Percentiles rank a stretch among this genome's conserved stretches.
Evolutionary conservation across 306 rosid genomes (phyloP).

Genomic region (Cicer arietinum): DNA sequence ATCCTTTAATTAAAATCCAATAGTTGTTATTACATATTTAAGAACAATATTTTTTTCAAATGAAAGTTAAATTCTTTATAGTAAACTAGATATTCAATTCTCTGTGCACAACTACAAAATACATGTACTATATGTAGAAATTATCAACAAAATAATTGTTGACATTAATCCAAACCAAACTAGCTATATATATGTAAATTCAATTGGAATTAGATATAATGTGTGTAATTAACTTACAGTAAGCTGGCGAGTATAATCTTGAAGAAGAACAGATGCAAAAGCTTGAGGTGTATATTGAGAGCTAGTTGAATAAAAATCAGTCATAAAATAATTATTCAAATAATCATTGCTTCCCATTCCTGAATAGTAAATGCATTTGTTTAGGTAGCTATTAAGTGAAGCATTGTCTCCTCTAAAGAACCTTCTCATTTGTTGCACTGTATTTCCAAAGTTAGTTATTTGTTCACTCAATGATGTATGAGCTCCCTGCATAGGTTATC

Average conservation of each 20-base stretch:
- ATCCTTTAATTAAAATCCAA: too few relatives aligned
- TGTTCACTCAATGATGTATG: slow-evolving; percentile 78
- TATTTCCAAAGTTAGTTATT: slow-evolving; percentile 62
- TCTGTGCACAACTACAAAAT: too few relatives aligned
- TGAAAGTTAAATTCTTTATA: too few relatives aligned
- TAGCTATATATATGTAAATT: too few relatives aligned
- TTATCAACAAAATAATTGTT: too few relatives aligned
- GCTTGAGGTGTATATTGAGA: slow-evolving; percentile 62
- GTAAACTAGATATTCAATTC: too few relatives aligned
- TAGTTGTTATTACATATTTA: too few relatives aligned
- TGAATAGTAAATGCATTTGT: slow-evolving; percentile 73
- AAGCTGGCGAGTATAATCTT: slow-evolving; percentile 70
- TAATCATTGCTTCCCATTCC: slow-evolving; percentile 98
- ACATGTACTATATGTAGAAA: too few relatives aligned
- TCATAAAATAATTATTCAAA: slow-evolving; percentile 88
- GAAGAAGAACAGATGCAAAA: slow-evolving; percentile 68
- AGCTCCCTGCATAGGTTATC: slow-evolving; percentile 61
- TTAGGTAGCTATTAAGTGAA: slow-evolving; percentile 56
- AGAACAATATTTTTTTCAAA: too few relatives aligned
- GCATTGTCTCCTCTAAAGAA: slow-evolving; percentile 69
- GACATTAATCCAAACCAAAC: too few relatives aligned
- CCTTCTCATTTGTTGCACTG: slow-evolving; percentile 67
- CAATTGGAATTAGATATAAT: too few relatives aligned
- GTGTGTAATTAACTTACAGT: slow-evolving; percentile 47
- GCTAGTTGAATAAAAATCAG: slow-evolving; percentile 70